Evolutionary conservation across 768 basidiomycete genomes (phyloP).

Genomic region (Leccinum truebloodii): DNA sequence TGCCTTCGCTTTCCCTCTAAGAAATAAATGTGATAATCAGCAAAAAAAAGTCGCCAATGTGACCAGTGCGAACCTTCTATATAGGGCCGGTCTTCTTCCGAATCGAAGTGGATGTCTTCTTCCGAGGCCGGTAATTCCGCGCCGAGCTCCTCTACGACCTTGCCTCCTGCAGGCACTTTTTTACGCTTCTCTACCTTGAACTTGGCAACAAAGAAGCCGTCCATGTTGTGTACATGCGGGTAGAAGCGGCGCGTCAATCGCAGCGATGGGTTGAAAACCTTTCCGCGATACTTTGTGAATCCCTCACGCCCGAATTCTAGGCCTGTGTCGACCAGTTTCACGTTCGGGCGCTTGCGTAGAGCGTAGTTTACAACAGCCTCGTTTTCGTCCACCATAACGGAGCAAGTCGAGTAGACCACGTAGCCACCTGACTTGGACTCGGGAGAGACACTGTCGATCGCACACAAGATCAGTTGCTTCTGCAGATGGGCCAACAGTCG

Average conservation of each 20-base stretch:
- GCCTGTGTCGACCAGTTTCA: constrained; percentile 89
- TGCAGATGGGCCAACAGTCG: constrained; percentile 94
- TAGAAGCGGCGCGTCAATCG: constrained; percentile 87
- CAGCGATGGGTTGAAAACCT: constrained; percentile 79
- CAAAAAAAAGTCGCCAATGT: background rate
- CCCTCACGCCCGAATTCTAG: constrained; percentile 93
- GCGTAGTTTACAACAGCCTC: constrained; percentile 98
- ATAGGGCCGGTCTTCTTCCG: constrained; percentile 72
- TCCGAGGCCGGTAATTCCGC: constrained; percentile 29
- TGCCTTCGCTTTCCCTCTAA: constrained; percentile 72
- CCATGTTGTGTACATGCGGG: constrained; percentile 99
- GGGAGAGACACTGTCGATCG: constrained; percentile 92
- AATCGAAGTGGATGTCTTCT: constrained; percentile 59
- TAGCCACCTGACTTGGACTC: constrained; percentile 91
- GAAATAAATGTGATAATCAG: constrained; percentile 2
- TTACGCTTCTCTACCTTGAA: constrained; percentile 87
- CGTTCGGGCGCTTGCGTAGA: constrained; percentile 89
- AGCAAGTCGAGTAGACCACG: constrained; percentile 98
- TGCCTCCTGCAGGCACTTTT: constrained; percentile 44
- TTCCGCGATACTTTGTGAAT: constrained; percentile 88
- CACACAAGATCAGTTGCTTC: constrained; percentile 97
- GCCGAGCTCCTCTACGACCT: constrained; percentile 22
- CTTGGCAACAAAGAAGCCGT: constrained; percentile 98
- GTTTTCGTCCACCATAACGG: constrained; percentile 97
- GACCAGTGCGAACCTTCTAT: constrained; percentile 66